phyloP scores from a whole-genome alignment of 225 moss, liverwort and hornwort species.

The Pseudisothecium myosuroides region DNA sequence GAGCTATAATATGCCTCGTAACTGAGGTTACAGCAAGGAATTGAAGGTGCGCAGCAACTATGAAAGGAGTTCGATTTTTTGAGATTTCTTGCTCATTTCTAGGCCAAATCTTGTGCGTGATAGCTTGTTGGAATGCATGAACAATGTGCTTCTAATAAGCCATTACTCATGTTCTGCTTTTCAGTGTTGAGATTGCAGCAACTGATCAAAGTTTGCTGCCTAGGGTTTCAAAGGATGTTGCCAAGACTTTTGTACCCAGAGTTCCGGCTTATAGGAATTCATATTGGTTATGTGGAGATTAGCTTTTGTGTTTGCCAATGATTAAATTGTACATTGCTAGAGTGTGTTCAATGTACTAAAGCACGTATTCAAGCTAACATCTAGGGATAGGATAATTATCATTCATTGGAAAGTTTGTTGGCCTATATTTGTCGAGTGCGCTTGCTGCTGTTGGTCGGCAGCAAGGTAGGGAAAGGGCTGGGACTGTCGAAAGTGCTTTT shows the following conservation, averaged over 20 bases:
- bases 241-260: not conserved
- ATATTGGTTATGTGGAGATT: not conserved
- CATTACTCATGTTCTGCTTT: not conserved
- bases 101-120: not conserved
- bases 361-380: not conserved
- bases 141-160: not conserved
- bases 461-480: not conserved
- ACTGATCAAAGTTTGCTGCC: not conserved
- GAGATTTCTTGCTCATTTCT: not conserved
- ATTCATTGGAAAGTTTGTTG: not conserved
- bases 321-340: not conserved
- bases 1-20: not conserved
- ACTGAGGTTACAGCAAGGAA: not conserved
- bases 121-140: not conserved
- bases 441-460: not conserved
- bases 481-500: not conserved
- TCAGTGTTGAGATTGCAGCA: not conserved
- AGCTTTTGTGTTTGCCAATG: not conserved
- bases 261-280: too few species aligned
- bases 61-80: not conserved
- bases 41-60: not conserved
- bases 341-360: not conserved
- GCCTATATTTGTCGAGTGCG: not conserved
- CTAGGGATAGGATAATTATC: not conserved
- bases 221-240: not conserved